Evolutionary conservation across 768 basidiomycete genomes (phyloP), one percentile per base, ranked within the genome.

Genomic region (Psilocybe cyanescens): DNA sequence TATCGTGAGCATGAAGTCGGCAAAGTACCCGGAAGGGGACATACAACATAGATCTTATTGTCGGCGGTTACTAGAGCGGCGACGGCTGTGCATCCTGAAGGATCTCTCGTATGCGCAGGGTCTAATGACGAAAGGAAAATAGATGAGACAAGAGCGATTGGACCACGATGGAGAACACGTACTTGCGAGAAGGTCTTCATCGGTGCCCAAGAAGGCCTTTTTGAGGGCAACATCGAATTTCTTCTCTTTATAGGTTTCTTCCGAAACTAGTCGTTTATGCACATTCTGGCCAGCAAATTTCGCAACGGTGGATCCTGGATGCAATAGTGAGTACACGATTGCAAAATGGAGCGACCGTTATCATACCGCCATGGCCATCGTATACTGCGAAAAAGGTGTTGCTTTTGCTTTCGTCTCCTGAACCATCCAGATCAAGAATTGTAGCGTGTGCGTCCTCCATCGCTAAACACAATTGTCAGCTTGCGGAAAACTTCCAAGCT

Each of bases 381-480:
- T 97, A 99, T 1, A 99, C 96, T 30, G 92, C 97, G 69, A 99
- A 97, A 78, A 98, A 96, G 0, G 92, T 83, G 72, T 89, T 91
- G 4, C 79, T 77, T 41, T 89, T 91, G 4, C 79, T 77, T 41
- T 79, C 74, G 1, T 76, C 71, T 31, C 61, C 74, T 35, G 65
- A 3, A 19, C 66, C 68, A 61, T 68, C 77, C 59, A 97, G 78
- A 64, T 87, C 81, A 49, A 96, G 79, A 29, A 92, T 76, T 41
- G 86, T 81, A 16, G 92, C 82, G 75, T 99, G 97, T 1, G 97
- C 87, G 70, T 99, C 97, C 78, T 99, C 97, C 97, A 99, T 99
- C 68, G 89, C 97, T 99, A 71, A 55, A 61, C 30, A 56, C 59
- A 28, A 58, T 54, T 53, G 62, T 62, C 45, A 62, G 55, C 55